phyloP scores from a whole-genome alignment of 805 yeast genomes.

The Starmerella floris region DNA sequence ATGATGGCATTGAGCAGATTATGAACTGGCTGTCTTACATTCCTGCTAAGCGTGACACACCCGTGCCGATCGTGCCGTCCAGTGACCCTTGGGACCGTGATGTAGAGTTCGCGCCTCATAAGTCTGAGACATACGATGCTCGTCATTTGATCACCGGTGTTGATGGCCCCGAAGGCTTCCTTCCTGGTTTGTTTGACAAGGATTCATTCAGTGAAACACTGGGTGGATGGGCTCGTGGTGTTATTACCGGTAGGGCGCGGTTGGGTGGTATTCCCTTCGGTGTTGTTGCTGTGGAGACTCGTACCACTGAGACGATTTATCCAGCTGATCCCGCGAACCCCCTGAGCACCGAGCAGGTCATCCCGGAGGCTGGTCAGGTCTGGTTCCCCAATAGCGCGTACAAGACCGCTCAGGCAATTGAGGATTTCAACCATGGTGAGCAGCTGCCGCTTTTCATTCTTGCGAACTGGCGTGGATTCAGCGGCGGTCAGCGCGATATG shows the following conservation, averaged over 20 bases:
- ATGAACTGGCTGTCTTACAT: conserved; percentile 91
- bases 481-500: conserved; percentile 99
- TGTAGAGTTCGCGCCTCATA: conserved; percentile 63
- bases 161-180: conserved; percentile 56
- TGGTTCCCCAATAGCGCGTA: conserved; percentile 99
- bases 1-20: conserved; percentile 90
- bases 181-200: conserved; percentile 81
- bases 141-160: conserved; percentile 91
- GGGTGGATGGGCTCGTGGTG: conserved; percentile 98
- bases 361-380: conserved; percentile 97
- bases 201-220: conserved; percentile 91
- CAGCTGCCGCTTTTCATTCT: conserved; percentile 92
- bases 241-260: conserved; percentile 97
- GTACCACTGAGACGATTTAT: conserved; percentile 70
- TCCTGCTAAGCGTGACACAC: conserved; percentile 80
- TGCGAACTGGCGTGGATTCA: conserved; percentile 99
- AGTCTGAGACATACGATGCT: conserved; percentile 69
- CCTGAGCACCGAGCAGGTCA: conserved; percentile 70
- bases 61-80: conserved; percentile 61
- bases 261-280: conserved; percentile 98
- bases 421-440: conserved; percentile 96
- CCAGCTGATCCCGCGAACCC: conserved; percentile 99
- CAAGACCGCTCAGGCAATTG: conserved; percentile 97
- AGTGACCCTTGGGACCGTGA: conserved; percentile 90
- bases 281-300: conserved; percentile 91